Evolutionary conservation across 2,329 filamentous ascomycete species (phyloP).

Genomic region (Ophidiomyces ophidiicola): DNA sequence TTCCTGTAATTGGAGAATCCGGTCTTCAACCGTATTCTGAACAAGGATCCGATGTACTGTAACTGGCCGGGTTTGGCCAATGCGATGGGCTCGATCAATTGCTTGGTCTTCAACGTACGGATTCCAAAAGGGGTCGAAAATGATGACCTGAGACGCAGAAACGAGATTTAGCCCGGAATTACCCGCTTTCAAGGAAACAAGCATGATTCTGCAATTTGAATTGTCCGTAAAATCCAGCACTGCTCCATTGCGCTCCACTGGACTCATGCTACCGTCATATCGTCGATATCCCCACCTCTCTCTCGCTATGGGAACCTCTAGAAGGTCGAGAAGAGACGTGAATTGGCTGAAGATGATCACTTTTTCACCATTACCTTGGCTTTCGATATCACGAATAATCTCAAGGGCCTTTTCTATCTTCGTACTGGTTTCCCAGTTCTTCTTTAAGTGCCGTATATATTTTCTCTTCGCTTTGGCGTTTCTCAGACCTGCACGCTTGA

Average conservation of each 20-base stretch:
- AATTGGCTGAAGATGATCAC: constrained; percentile 75
- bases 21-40: constrained; percentile 69
- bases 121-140: constrained; percentile 91
- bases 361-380: constrained; percentile 50
- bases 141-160: constrained; percentile 70
- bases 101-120: constrained; percentile 88
- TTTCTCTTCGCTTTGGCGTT: constrained; percentile 53
- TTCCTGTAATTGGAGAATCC: constrained; percentile 67
- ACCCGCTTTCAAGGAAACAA: constrained; percentile 67
- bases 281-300: constrained; percentile 49
- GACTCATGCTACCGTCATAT: constrained; percentile 66
- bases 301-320: constrained; percentile 59
- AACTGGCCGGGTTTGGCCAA: constrained; percentile 64
- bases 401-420: constrained; percentile 61
- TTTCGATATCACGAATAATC: constrained; percentile 44
- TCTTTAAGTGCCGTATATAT: constrained; percentile 57
- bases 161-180: constrained; percentile 80
- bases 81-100: constrained; percentile 77
- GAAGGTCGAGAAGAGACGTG: constrained; percentile 63
- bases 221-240: constrained; percentile 56
- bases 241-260: constrained; percentile 52
- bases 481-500: constrained; percentile 55
- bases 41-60: constrained; percentile 70
- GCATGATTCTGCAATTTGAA: constrained; percentile 52
- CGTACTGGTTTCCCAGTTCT: constrained; percentile 59